Evolutionary conservation across 1,284 basidiomycete genomes (phyloP).

Genomic region (Athelia sp.): DNA sequence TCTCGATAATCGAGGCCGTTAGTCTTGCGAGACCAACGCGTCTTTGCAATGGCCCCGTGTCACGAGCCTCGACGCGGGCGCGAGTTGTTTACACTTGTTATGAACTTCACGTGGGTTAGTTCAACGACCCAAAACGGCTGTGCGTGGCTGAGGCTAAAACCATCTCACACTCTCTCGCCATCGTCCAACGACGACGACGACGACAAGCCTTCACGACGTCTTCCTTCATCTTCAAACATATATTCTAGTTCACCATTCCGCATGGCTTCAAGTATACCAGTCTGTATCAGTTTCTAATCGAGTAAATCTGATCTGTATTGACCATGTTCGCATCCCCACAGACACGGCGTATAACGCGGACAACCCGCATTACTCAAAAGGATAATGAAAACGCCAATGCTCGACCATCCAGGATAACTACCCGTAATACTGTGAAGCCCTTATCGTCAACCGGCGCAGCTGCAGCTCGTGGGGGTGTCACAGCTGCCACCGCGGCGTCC

Average conservation of each 20-base stretch:
- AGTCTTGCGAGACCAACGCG: too few species aligned
- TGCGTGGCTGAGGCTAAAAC: not conserved
- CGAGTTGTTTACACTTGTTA: not conserved
- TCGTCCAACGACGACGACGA: not conserved
- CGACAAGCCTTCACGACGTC: not conserved
- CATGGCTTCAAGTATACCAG: slow-evolving; percentile 26
- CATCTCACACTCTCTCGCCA: not conserved
- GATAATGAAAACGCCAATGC: slow-evolving; percentile 64
- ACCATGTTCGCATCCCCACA: slow-evolving; percentile 15
- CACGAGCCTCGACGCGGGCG: not conserved
- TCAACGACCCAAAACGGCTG: not conserved
- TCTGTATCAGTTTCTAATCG: slow-evolving; percentile 7
- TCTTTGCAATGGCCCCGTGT: not conserved
- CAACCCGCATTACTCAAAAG: slow-evolving; percentile 49
- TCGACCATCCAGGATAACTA: slow-evolving; percentile 44
- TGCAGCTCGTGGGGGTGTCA: slow-evolving; percentile 29
- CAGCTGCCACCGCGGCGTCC: slow-evolving; percentile 42
- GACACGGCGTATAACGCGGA: slow-evolving; percentile 57
- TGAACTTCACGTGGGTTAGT: not conserved
- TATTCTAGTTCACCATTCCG: not conserved
- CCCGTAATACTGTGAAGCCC: slow-evolving; percentile 49
- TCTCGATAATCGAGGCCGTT: too few species aligned
- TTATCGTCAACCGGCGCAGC: slow-evolving; percentile 38
- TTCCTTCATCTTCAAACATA: not conserved
- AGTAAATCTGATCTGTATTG: not conserved